These are phyloP conservation scores for Liriodendron chinense DNA, from an alignment of 164 flowering plant genomes.

Conservation along the genomic window DNA sequence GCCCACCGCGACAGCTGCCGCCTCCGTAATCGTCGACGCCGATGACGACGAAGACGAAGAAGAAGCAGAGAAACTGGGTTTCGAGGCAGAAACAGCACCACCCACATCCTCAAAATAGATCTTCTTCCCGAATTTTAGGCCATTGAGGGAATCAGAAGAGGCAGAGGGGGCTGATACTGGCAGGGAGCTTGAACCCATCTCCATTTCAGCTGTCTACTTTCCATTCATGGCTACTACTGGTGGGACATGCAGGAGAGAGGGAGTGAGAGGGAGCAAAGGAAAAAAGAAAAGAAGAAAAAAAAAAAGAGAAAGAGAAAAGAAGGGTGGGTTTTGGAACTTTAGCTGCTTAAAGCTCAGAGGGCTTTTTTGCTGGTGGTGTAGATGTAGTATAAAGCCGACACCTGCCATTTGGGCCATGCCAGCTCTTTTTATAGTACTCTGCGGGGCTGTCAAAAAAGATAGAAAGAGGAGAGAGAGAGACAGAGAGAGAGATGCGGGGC, in stretches of 20 bases:
- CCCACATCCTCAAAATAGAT: conserved; percentile 63
- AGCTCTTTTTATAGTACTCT: conserved; percentile 19
- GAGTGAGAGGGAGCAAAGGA: neutral
- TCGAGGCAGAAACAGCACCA: conserved; percentile 22
- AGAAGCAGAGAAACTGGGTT: conserved; percentile 20
- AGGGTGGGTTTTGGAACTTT: neutral
- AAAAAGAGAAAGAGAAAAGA: neutral
- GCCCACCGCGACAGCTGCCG: neutral
- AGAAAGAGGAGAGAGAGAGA: neutral
- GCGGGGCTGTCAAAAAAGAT: neutral
- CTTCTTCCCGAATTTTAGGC: conserved; percentile 59
- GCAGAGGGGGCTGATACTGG: conserved; percentile 34
- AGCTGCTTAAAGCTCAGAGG: conserved; percentile 7
- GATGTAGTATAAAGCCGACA: conserved; percentile 32
- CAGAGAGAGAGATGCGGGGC: neutral
- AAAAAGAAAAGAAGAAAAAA: neutral
- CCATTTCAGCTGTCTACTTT: conserved; percentile 29
- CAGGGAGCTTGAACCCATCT: conserved; percentile 40
- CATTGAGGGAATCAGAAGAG: conserved; percentile 39
- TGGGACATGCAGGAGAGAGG: neutral
- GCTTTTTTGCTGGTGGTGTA: conserved; percentile 10
- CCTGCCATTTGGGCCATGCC: conserved; percentile 53
- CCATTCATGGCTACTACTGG: conserved; percentile 26
- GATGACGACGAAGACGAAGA: conserved; percentile 10
- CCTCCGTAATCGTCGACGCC: conserved; percentile 14